Evolutionary conservation across 2,329 filamentous ascomycete species (phyloP).

Genomic region (Aspergillus sp.): DNA sequence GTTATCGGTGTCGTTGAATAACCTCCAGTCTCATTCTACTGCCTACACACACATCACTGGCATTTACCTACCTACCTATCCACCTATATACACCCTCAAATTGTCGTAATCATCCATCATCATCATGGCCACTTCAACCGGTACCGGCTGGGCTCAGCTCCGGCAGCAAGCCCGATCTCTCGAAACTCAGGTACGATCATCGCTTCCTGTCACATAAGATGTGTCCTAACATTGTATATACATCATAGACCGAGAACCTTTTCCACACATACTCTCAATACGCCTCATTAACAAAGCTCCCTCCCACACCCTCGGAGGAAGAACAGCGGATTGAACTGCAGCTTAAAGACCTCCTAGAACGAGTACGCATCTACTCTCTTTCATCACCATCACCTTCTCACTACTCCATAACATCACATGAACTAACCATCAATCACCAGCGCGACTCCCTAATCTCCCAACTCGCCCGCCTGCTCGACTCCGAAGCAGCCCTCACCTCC

Average conservation of each 20-base stretch:
- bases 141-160: conserved; percentile 84
- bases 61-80: too few species aligned
- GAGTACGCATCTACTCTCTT: conserved; percentile 20
- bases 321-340: conserved; percentile 78
- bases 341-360: conserved; percentile 77
- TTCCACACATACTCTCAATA: conserved; percentile 82
- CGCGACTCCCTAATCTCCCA: conserved; percentile 79
- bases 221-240: background rate
- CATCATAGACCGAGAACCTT: conserved; percentile 70
- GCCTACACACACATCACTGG: too few species aligned
- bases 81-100: too few species aligned
- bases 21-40: too few species aligned
- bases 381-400: background rate
- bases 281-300: conserved; percentile 74
- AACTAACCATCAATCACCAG: conserved; percentile 48
- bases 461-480: conserved; percentile 86
- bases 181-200: conserved; percentile 74
- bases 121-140: conserved; percentile 57
- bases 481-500: conserved; percentile 79
- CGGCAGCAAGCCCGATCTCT: conserved; percentile 86
- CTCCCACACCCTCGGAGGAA: conserved; percentile 80
- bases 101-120: background rate
- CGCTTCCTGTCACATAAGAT: background rate
- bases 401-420: background rate
- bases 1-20: too few species aligned